These are phyloP conservation scores for Pseudozyma sp. DNA, from an alignment of 1,284 basidiomycete genomes.

Conservation along the genomic window DNA sequence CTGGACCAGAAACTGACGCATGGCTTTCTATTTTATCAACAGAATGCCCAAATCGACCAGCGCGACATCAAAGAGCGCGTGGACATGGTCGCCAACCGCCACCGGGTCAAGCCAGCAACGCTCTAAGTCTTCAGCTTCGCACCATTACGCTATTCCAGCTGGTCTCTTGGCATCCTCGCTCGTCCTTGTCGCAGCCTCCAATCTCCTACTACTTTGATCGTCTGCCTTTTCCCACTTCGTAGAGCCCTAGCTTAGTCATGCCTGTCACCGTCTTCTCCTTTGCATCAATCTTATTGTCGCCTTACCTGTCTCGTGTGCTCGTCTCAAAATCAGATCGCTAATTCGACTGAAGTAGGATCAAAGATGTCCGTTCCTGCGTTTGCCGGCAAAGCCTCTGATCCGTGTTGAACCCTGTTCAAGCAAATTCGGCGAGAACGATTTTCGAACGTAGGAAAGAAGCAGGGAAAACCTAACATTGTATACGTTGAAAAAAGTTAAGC, in stretches of 20 bases:
- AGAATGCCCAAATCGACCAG: constrained; percentile 15
- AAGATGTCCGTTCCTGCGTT: no score
- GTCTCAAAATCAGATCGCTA: neutral
- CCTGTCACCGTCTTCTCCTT: neutral
- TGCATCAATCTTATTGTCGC: neutral
- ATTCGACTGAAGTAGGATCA: no score
- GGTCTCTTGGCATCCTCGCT: constrained; percentile 15
- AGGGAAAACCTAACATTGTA: no score
- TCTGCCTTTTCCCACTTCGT: neutral
- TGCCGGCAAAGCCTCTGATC: no score
- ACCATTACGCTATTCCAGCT: constrained; percentile 11
- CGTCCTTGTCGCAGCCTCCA: constrained; percentile 4
- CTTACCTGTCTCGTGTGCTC: neutral
- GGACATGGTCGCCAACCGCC: constrained; percentile 23
- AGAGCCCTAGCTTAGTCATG: neutral
- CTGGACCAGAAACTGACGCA: no score
- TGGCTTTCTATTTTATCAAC: no score
- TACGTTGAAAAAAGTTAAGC: no score
- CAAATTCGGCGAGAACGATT: no score
- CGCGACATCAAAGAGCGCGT: constrained; percentile 7
- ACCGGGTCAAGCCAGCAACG: constrained; percentile 16
- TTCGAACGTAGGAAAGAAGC: no score
- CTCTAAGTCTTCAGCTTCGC: constrained; percentile 19
- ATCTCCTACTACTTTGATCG: constrained; percentile 6
- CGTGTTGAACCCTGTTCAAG: no score